Evolutionary conservation across 176 grass and related monocot genomes (phyloP).

Genomic region (Lolium perenne): DNA sequence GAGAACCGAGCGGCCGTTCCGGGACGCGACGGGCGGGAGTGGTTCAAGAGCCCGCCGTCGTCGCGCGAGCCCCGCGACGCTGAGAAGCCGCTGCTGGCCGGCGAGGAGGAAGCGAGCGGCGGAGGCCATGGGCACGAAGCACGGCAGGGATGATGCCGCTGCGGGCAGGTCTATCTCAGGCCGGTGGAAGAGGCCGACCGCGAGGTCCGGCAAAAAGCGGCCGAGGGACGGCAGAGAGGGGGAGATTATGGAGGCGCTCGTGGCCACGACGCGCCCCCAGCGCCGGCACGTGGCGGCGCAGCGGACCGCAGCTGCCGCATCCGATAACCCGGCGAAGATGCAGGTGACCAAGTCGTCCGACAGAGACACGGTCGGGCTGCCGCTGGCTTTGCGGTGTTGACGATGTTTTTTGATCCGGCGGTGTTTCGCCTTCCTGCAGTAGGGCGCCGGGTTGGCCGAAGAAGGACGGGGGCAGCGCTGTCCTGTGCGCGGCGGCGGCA

Average conservation of each 20-base stretch:
- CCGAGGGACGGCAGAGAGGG: not conserved
- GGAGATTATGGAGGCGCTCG: not conserved
- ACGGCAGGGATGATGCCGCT: not conserved
- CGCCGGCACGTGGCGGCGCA: not conserved
- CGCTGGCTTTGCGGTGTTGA: no score
- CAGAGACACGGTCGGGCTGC: no score
- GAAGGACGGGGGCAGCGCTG: no score
- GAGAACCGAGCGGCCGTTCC: not conserved
- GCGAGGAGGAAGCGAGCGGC: not conserved
- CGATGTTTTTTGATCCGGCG: no score
- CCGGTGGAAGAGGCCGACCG: constrained; percentile 9
- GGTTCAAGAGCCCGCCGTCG: not conserved
- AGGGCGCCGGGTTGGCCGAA: no score
- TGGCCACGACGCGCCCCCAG: not conserved
- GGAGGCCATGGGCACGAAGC: not conserved
- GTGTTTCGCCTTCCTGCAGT: no score
- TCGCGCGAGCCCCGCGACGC: not conserved
- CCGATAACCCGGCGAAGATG: not conserved
- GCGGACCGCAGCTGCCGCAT: not conserved
- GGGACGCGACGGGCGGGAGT: not conserved
- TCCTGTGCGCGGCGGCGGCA: no score
- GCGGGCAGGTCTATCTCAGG: not conserved
- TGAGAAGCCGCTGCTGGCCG: not conserved
- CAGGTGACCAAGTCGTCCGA: not conserved
- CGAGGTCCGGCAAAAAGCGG: not conserved